phyloP scores from a whole-genome alignment of 192 early-diverging fungal genomes.

The Jimgerdemannia lactiflua region DNA sequence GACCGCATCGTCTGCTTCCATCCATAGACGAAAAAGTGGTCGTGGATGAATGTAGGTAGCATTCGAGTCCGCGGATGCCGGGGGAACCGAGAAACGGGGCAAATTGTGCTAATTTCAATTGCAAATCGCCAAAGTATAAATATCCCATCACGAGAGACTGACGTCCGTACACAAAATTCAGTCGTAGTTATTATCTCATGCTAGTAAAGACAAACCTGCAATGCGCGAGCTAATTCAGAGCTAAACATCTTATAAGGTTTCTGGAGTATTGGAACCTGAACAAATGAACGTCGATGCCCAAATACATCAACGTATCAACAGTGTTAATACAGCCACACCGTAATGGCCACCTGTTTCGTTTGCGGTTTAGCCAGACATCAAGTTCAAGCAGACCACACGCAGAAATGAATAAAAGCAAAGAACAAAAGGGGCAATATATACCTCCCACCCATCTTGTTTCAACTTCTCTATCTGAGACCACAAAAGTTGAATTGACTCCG shows the following conservation, averaged over 20 bases:
- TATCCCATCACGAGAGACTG: no score
- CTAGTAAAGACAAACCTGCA: conserved; percentile 19
- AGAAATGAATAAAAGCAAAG: no score
- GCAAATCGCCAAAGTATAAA: background rate
- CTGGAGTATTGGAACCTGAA: conserved; percentile 38
- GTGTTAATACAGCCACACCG: background rate
- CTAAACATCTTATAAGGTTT: conserved; percentile 49
- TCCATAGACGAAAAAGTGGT: conserved; percentile 38
- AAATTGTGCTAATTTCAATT: conserved; percentile 43
- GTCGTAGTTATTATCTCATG: no score
- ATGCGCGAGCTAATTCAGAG: conserved; percentile 37
- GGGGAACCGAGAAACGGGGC: conserved; percentile 35
- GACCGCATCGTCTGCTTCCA: conserved; percentile 22
- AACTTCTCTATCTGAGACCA: conserved; percentile 17
- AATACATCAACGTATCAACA: background rate
- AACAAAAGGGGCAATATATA: background rate
- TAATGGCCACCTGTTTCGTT: background rate
- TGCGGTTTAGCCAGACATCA: no score
- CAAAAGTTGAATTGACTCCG: conserved; percentile 13
- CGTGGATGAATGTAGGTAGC: conserved; percentile 29
- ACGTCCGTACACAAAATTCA: no score
- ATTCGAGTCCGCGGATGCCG: conserved; percentile 12
- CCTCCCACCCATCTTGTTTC: conserved; percentile 13
- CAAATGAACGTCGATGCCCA: background rate
- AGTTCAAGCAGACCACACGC: no score